Percentiles rank a stretch among this genome's conserved stretches.
These are phyloP conservation scores for Termitomyces sp. DNA, from an alignment of 768 basidiomycete genomes.

Conservation along the genomic window DNA sequence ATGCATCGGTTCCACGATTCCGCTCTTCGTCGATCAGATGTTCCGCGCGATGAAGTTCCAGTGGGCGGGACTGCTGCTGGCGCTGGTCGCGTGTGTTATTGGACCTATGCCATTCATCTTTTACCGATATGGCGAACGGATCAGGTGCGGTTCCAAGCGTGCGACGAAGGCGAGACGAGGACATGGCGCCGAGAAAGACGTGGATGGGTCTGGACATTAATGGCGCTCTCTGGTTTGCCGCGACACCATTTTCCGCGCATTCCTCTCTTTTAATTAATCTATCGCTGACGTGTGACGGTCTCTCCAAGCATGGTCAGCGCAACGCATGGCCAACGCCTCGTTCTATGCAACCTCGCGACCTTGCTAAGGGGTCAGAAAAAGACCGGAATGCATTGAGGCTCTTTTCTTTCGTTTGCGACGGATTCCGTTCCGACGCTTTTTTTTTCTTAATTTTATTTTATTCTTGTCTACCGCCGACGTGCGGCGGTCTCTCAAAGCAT, in stretches of 20 bases:
- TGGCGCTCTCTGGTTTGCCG: not conserved
- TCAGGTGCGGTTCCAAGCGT: slow-evolving; percentile 24
- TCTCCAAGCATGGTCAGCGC: not conserved
- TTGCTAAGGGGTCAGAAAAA: not conserved
- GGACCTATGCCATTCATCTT: slow-evolving; percentile 37
- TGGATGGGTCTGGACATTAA: slow-evolving; percentile 1
- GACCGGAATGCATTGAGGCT: too few relatives aligned
- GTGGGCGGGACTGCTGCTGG: slow-evolving; percentile 31
- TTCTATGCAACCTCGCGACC: not conserved
- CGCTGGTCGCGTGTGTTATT: slow-evolving; percentile 25
- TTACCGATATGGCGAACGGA: slow-evolving; percentile 32
- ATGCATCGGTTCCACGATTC: slow-evolving; percentile 31
- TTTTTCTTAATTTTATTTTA: too few relatives aligned
- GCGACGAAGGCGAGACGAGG: slow-evolving; percentile 8
- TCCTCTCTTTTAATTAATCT: not conserved
- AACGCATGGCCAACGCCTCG: too few relatives aligned
- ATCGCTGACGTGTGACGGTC: not conserved
- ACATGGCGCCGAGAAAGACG: slow-evolving; percentile 6
- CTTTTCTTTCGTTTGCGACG: not conserved
- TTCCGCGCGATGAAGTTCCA: slow-evolving; percentile 36
- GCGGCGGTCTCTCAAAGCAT: slow-evolving; percentile 1
- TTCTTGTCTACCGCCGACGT: not conserved
- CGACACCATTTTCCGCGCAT: not conserved
- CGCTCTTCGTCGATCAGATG: slow-evolving; percentile 36
- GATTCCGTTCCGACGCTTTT: too few relatives aligned